Evolutionary conservation across 2,329 filamentous ascomycete genomes (phyloP).

Genomic region (Neofusicoccum laricinum): DNA sequence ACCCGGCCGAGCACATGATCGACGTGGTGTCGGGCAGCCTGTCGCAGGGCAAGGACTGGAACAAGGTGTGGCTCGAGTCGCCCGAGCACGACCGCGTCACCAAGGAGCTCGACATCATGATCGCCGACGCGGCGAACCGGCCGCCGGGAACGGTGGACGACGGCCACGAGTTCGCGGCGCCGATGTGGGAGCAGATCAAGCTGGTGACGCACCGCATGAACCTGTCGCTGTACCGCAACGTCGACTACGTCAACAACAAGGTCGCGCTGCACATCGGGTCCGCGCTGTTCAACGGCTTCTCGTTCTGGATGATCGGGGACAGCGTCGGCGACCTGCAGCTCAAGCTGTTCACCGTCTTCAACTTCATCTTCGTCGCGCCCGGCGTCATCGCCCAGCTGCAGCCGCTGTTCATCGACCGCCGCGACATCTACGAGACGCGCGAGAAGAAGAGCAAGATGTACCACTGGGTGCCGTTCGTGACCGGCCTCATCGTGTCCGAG

Average conservation of each 20-base stretch:
- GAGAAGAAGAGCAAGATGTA: slow-evolving; percentile 19
- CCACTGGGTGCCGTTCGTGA: slow-evolving; percentile 17
- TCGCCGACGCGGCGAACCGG: slow-evolving; percentile 37
- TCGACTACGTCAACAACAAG: slow-evolving; percentile 63
- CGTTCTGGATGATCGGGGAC: slow-evolving; percentile 17
- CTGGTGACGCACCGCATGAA: slow-evolving; percentile 44
- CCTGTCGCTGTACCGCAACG: slow-evolving; percentile 59
- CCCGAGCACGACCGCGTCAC: slow-evolving; percentile 32
- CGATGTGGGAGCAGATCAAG: slow-evolving; percentile 29
- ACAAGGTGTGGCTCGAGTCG: slow-evolving; percentile 36
- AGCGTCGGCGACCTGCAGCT: slow-evolving; percentile 15
- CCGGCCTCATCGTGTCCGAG: slow-evolving; percentile 41
- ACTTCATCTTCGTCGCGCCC: slow-evolving; percentile 27
- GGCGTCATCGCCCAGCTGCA: slow-evolving; percentile 39
- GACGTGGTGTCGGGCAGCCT: slow-evolving; percentile 53
- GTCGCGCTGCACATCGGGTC: slow-evolving; percentile 46
- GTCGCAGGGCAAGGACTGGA: slow-evolving; percentile 32
- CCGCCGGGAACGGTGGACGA: slow-evolving; percentile 37
- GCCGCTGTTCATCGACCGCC: slow-evolving; percentile 44
- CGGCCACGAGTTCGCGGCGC: slow-evolving; percentile 36
- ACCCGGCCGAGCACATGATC: slow-evolving; percentile 72
- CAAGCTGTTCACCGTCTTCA: slow-evolving; percentile 35
- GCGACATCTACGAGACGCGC: slow-evolving; percentile 22
- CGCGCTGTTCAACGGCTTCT: slow-evolving; percentile 18
- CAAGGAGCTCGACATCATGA: slow-evolving; percentile 36